Conservation (phyloP, 805 yeast genomes). For the Komagataella ulmi region DNA sequence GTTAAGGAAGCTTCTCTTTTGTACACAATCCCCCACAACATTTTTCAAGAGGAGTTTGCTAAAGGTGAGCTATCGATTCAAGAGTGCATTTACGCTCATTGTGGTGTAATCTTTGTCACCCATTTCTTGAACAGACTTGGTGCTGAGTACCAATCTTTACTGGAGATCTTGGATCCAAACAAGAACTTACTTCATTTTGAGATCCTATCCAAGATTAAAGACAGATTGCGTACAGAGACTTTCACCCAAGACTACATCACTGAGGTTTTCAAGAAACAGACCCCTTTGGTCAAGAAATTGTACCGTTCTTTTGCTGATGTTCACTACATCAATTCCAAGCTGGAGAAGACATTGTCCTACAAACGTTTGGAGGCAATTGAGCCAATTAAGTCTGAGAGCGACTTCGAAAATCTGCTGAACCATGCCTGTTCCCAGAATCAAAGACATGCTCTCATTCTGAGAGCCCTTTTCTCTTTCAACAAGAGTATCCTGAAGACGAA, state of each 20-base stretch:
- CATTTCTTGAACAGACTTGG: slow-evolving; percentile 93
- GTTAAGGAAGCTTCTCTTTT: slow-evolving; percentile 88
- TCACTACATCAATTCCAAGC: slow-evolving; percentile 63
- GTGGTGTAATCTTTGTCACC: slow-evolving; percentile 82
- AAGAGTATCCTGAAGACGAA: slow-evolving; percentile 83
- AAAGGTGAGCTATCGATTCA: slow-evolving; percentile 76
- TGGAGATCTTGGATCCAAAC: slow-evolving; percentile 47
- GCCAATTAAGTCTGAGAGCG: slow-evolving; percentile 62
- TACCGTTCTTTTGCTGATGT: slow-evolving; percentile 86
- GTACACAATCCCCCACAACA: slow-evolving; percentile 81
- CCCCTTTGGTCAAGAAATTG: slow-evolving; percentile 63
- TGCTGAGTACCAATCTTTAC: slow-evolving; percentile 67
- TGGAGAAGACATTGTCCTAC: slow-evolving; percentile 73
- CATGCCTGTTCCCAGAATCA: slow-evolving; percentile 72
- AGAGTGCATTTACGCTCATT: slow-evolving; percentile 89
- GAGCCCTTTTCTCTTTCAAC: slow-evolving; percentile 76
- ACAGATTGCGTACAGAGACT: slow-evolving; percentile 85
- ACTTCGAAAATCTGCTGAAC: slow-evolving; percentile 54
- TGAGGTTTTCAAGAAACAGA: slow-evolving; percentile 60
- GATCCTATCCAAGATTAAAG: slow-evolving; percentile 67
- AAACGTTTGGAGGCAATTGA: slow-evolving; percentile 72
- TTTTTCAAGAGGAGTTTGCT: slow-evolving; percentile 63
- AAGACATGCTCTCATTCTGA: slow-evolving; percentile 63
- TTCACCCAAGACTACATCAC: slow-evolving; percentile 76
- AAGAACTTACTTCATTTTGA: slow-evolving; percentile 59